These are phyloP conservation scores for Lizonia empirigonia DNA, from an alignment of 2,329 filamentous ascomycete genomes.

Conservation along the genomic window DNA sequence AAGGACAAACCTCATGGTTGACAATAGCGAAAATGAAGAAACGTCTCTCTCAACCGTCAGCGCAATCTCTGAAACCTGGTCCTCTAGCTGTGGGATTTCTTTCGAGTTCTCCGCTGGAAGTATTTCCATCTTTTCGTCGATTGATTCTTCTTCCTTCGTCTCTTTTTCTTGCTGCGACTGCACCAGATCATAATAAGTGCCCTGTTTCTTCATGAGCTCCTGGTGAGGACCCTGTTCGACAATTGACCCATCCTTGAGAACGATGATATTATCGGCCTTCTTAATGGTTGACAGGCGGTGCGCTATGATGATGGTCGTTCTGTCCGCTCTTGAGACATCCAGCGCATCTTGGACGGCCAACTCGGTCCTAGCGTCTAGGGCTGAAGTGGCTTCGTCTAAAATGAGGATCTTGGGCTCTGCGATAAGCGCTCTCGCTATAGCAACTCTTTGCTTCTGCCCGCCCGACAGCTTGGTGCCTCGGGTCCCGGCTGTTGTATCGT, in stretches of 20 bases:
- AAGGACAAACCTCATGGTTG: too few species aligned
- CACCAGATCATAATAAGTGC: slow-evolving; percentile 6
- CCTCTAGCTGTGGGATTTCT: too few species aligned
- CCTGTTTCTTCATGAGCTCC: slow-evolving; percentile 13
- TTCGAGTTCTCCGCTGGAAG: too few species aligned
- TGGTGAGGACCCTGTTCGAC: slow-evolving; percentile 42
- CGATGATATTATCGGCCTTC: slow-evolving; percentile 48
- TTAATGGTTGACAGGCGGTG: slow-evolving; percentile 48
- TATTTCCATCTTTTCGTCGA: too few species aligned
- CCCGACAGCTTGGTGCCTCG: slow-evolving; percentile 59
- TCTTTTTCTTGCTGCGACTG: not conserved
- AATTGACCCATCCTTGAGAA: slow-evolving; percentile 46
- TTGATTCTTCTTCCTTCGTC: too few species aligned
- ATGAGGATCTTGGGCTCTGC: slow-evolving; percentile 4
- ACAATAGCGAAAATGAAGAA: too few species aligned
- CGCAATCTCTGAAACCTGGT: too few species aligned
- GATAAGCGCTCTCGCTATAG: slow-evolving; percentile 27
- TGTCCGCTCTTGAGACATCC: not conserved
- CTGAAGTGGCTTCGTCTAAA: slow-evolving; percentile 1
- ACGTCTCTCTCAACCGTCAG: too few species aligned
- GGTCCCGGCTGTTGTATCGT: slow-evolving; percentile 92
- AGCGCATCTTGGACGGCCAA: slow-evolving; percentile 38
- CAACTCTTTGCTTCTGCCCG: slow-evolving; percentile 90
- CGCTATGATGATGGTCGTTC: slow-evolving; percentile 51
- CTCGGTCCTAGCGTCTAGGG: not conserved